Percentiles rank a stretch among this genome's conserved stretches.
These are phyloP conservation scores for Debaryomyces sp. DNA, from an alignment of 1,139 yeast species.

Conservation along the genomic window DNA sequence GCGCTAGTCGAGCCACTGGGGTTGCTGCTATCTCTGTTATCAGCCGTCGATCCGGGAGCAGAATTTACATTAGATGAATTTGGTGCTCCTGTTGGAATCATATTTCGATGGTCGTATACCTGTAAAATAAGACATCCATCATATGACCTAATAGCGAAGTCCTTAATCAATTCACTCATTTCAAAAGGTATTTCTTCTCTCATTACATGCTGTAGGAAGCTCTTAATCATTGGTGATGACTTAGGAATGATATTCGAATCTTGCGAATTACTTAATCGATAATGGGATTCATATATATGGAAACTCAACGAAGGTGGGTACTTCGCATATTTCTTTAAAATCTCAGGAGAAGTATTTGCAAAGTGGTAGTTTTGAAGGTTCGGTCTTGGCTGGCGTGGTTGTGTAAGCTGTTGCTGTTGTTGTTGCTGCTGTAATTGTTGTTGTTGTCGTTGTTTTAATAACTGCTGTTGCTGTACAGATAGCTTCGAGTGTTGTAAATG, in stretches of 20 bases:
- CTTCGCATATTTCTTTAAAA: conserved; percentile 76
- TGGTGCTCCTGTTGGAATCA: conserved; percentile 19
- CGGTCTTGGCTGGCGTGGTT: conserved; percentile 37
- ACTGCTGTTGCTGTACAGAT: conserved; percentile 31
- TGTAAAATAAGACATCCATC: conserved; percentile 89
- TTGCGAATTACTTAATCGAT: conserved; percentile 66
- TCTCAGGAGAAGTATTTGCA: conserved; percentile 71
- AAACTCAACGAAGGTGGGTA: conserved; percentile 83
- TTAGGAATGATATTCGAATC: conserved; percentile 84
- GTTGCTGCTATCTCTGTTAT: background rate
- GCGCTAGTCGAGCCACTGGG: background rate
- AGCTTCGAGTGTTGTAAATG: conserved; percentile 20
- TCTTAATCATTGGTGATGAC: conserved; percentile 76
- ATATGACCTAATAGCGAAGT: conserved; percentile 78
- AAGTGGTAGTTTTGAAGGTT: conserved; percentile 50
- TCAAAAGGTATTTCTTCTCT: conserved; percentile 86
- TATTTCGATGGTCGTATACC: conserved; percentile 70
- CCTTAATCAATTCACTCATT: conserved; percentile 84
- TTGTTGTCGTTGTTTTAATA: conserved; percentile 43
- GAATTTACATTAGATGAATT: conserved; percentile 12
- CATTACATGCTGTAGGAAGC: conserved; percentile 77
- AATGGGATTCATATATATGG: conserved; percentile 90
- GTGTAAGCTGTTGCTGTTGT: conserved; percentile 24
- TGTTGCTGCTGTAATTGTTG: conserved; percentile 29
- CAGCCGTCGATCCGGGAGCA: background rate